Evolutionary conservation across 768 basidiomycete genomes (phyloP).

Genomic region (Mycena filopes): DNA sequence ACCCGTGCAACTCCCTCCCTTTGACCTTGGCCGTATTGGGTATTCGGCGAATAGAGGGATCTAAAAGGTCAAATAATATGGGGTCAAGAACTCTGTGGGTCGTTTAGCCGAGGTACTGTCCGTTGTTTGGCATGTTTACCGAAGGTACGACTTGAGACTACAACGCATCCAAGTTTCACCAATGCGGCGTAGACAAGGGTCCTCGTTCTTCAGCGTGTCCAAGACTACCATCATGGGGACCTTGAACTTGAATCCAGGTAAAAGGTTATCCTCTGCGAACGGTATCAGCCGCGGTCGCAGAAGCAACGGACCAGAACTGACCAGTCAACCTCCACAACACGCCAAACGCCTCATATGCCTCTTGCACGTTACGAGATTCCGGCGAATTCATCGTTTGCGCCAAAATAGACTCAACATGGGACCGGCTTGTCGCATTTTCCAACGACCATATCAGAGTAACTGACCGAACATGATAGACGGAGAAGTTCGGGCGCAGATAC

Average conservation of each 20-base stretch:
- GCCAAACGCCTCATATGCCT: constrained; percentile 89
- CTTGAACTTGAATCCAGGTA: constrained; percentile 87
- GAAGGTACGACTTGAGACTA: constrained; percentile 88
- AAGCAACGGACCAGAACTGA: constrained; percentile 41
- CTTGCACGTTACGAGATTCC: constrained; percentile 56
- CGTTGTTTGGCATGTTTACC: constrained; percentile 60
- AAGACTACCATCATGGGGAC: constrained; percentile 89
- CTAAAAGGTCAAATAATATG: constrained; percentile 79
- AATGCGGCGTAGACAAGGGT: constrained; percentile 77
- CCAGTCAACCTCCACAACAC: constrained; percentile 92
- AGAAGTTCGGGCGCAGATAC: constrained; percentile 74
- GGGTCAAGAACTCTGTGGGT: constrained; percentile 86
- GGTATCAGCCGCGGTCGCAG: constrained; percentile 12
- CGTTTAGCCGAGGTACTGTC: constrained; percentile 3
- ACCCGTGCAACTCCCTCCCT: constrained; percentile 75
- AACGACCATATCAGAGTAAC: constrained; percentile 87
- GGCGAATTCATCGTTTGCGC: constrained; percentile 75
- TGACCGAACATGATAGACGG: constrained; percentile 83
- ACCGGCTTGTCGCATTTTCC: constrained; percentile 62
- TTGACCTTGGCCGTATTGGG: constrained; percentile 62
- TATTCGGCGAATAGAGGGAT: constrained; percentile 70
- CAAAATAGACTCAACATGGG: constrained; percentile 83
- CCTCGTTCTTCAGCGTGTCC: constrained; percentile 81
- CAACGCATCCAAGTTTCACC: constrained; percentile 99
- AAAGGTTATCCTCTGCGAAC: constrained; percentile 74